Conservation (phyloP, 2,329 filamentous ascomycete species). For the Cadophora sp. region DNA sequence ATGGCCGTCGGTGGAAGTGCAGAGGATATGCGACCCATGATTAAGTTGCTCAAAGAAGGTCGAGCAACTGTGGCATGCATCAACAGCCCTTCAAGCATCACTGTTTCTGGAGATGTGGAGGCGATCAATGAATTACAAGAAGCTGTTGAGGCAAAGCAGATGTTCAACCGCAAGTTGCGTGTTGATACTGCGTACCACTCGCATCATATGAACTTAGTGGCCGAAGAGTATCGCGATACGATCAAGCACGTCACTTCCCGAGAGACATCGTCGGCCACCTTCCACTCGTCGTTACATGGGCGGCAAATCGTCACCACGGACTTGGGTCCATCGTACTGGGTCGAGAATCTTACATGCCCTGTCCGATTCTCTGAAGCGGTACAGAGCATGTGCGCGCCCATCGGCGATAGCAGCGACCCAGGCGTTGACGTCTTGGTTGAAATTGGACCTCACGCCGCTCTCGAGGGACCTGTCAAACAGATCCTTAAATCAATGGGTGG, state of each 20-base stretch:
- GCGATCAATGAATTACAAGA: constrained; percentile 41
- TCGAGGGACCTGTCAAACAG: constrained; percentile 46
- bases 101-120: constrained; percentile 41
- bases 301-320: constrained; percentile 33
- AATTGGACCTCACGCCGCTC: constrained; percentile 48
- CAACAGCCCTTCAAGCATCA: constrained; percentile 44
- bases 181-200: constrained; percentile 46
- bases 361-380: constrained; percentile 55
- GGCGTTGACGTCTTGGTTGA: constrained; percentile 40
- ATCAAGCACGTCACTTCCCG: constrained; percentile 29
- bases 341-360: constrained; percentile 52
- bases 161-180: constrained; percentile 42
- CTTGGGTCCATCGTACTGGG: constrained; percentile 53
- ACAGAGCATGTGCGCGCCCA: constrained; percentile 32
- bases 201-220: constrained; percentile 44
- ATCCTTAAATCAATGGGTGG: constrained; percentile 51
- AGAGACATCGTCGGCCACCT: constrained; percentile 7
- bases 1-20: constrained; percentile 54
- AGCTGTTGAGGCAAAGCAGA: constrained; percentile 38
- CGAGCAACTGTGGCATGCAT: constrained; percentile 47
- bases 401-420: constrained; percentile 16
- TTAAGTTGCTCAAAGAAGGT: constrained; percentile 40
- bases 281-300: constrained; percentile 40
- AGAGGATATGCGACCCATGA: constrained; percentile 47
- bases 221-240: constrained; percentile 36